Evolutionary conservation across 805 yeast genomes (phyloP).

Genomic region (Torulaspora maleeae): DNA sequence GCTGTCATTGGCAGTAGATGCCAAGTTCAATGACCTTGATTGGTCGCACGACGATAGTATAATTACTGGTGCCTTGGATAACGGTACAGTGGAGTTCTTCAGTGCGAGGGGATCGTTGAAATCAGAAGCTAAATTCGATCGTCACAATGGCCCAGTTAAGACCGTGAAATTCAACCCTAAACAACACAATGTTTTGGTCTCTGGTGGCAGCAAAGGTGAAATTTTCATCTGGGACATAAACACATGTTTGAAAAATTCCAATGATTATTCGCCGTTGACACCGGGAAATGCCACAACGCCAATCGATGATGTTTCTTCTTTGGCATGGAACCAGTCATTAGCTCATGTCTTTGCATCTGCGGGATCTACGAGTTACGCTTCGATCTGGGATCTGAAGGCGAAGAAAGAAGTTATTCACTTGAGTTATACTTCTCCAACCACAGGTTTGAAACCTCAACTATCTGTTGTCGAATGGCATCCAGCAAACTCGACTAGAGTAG

Average conservation of each 20-base stretch:
- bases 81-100: constrained; percentile 73
- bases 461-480: constrained; percentile 96
- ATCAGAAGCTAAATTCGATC: constrained; percentile 48
- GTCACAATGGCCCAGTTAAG: constrained; percentile 67
- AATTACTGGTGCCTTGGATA: constrained; percentile 88
- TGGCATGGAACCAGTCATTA: constrained; percentile 85
- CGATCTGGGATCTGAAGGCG: constrained; percentile 90
- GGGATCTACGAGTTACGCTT: constrained; percentile 76
- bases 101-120: constrained; percentile 42
- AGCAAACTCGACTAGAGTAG: constrained; percentile 71
- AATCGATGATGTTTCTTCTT: constrained; percentile 70
- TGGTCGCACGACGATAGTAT: constrained; percentile 67
- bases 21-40: constrained; percentile 72
- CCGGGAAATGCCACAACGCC: constrained; percentile 83
- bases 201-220: constrained; percentile 89
- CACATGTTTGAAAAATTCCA: constrained; percentile 44
- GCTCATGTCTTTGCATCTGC: constrained; percentile 88
- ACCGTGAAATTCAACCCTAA: constrained; percentile 72
- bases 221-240: constrained; percentile 85
- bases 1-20: constrained; percentile 45
- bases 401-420: constrained; percentile 85
- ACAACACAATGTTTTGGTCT: constrained; percentile 66
- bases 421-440: constrained; percentile 54
- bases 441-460: constrained; percentile 57
- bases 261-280: constrained; percentile 39